Conservation (phyloP, 2,329 filamentous ascomycete species). For the Hymenoscyphus linearis region DNA sequence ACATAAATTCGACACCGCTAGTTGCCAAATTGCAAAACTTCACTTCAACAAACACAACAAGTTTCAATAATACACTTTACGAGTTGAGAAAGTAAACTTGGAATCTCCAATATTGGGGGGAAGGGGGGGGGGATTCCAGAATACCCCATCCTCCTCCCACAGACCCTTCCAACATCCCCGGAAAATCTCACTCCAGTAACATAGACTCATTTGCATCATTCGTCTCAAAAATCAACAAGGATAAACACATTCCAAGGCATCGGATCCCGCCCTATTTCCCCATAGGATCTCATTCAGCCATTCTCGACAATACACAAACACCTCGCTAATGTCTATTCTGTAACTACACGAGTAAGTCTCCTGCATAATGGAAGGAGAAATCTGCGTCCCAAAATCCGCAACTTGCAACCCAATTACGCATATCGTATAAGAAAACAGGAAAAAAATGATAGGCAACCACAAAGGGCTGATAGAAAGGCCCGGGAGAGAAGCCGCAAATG, state of each 20-base stretch:
- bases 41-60: no score
- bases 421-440: neutral
- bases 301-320: neutral
- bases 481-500: neutral
- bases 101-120: neutral
- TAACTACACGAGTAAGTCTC: neutral
- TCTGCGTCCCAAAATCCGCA: neutral
- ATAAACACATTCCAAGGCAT: neutral
- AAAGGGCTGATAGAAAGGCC: neutral
- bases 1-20: neutral
- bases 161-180: neutral
- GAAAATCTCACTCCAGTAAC: neutral
- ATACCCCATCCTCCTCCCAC: neutral
- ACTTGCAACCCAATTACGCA: neutral
- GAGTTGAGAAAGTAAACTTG: no score
- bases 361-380: neutral
- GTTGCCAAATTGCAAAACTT: no score
- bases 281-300: neutral
- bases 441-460: neutral
- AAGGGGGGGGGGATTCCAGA: neutral
- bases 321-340: neutral
- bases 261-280: neutral
- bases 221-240: neutral
- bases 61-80: no score
- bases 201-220: neutral